phyloP scores from a whole-genome alignment of 768 basidiomycete genomes.

The Pisolithus orientalis region DNA sequence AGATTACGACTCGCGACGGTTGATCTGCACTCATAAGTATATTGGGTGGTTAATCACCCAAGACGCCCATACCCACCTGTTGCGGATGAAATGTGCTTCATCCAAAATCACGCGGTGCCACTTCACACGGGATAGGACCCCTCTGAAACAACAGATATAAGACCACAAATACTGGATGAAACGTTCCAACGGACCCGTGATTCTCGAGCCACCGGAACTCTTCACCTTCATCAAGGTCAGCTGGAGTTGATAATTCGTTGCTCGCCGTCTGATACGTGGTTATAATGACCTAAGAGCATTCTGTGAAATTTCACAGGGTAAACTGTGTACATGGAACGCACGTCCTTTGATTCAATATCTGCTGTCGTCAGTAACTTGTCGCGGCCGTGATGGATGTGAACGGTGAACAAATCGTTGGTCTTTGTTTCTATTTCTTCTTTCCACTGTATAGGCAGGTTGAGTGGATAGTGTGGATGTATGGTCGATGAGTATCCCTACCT shows the following conservation, averaged over 20 bases:
- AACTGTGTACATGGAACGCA: slow-evolving; percentile 18
- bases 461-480: not conserved
- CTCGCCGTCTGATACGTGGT: slow-evolving; percentile 75
- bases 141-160: slow-evolving; percentile 29
- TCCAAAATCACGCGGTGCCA: slow-evolving; percentile 74
- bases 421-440: slow-evolving; percentile 68
- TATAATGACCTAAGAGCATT: slow-evolving; percentile 48
- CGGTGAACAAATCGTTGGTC: slow-evolving; percentile 53
- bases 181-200: slow-evolving; percentile 38
- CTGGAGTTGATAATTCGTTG: slow-evolving; percentile 49
- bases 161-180: not conserved
- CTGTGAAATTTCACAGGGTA: not conserved
- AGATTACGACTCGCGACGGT: slow-evolving; percentile 56
- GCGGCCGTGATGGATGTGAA: slow-evolving; percentile 68
- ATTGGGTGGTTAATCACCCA: not conserved
- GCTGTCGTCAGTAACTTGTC: slow-evolving; percentile 55
- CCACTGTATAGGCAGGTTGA: slow-evolving; percentile 39
- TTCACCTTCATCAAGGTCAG: slow-evolving; percentile 39
- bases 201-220: slow-evolving; percentile 42
- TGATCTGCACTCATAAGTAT: slow-evolving; percentile 25
- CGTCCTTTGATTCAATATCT: slow-evolving; percentile 48
- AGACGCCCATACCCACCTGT: slow-evolving; percentile 35
- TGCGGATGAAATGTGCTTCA: slow-evolving; percentile 74
- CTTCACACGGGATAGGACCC: slow-evolving; percentile 51
- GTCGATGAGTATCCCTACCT: slow-evolving; percentile 34